Percentiles rank a stretch among this genome's conserved stretches.
phyloP scores from a whole-genome alignment of 31 red algal genomes.

The Endocladia muricata region DNA sequence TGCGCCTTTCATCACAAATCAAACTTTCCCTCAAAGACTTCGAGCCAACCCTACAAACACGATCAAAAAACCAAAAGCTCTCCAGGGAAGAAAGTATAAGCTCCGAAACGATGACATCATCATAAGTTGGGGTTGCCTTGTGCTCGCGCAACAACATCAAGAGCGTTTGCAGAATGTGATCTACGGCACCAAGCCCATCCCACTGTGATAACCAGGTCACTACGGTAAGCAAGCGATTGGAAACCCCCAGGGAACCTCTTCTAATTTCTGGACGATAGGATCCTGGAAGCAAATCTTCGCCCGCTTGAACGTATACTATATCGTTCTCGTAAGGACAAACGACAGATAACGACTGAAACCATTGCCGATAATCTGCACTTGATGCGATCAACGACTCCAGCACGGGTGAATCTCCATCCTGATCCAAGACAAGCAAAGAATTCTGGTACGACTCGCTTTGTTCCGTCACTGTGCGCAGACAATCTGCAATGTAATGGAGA shows the following conservation, averaged over 20 bases:
- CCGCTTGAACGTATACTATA: conserved; percentile 34
- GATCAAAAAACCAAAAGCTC: conserved; percentile 47
- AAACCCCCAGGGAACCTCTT: conserved; percentile 44
- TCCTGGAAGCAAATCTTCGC: conserved; percentile 27
- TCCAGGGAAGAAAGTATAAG: conserved; percentile 27
- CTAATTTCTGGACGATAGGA: conserved; percentile 22
- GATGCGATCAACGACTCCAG: conserved; percentile 4
- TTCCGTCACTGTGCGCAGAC: conserved; percentile 45
- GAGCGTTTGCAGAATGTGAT: conserved; percentile 48
- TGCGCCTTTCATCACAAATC: neutral
- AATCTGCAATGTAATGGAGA: conserved; percentile 25
- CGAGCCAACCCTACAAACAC: conserved; percentile 36
- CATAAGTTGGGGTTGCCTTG: conserved; percentile 30
- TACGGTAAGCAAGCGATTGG: conserved; percentile 16
- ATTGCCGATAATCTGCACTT: conserved; percentile 1
- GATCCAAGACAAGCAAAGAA: conserved; percentile 27
- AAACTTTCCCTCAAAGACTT: conserved; percentile 6
- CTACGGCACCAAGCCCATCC: conserved; percentile 49
- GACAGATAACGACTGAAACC: conserved; percentile 3
- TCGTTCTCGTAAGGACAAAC: conserved; percentile 31
- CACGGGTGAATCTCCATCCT: conserved; percentile 15
- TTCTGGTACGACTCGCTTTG: conserved; percentile 33
- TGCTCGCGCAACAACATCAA: conserved; percentile 36
- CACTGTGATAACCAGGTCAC: conserved; percentile 61
- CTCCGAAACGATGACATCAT: conserved; percentile 36